Base-by-base conservation (phyloP, 2,329 filamentous ascomycete genomes). In the Cladorrhinum sp. region DNA sequence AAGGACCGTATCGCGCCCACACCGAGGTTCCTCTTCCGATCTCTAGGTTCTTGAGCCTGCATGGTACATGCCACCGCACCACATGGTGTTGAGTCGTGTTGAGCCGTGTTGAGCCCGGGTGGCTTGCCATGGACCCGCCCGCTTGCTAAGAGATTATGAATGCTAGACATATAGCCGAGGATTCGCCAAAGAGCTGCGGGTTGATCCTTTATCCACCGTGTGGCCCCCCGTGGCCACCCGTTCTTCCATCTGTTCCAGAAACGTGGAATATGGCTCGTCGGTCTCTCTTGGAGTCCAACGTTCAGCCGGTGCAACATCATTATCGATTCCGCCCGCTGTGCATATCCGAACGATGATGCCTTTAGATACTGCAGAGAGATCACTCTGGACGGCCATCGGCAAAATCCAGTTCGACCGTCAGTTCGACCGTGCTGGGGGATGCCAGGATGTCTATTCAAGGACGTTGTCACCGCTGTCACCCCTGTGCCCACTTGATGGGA, bases 71-170 rank as follows among this genome's bases (percentile, higher is more conserved):
- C 42, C 42, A 46, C 42, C n/a, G 42, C 42, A 46, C 42, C 42
- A 46, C 42, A 46, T 46, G 42, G 42, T 21, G 7, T 46, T 46
- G 16, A 56, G 30, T 18, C 49, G 36, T n/a, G 16, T 42, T 42
- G 16, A 57, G 33, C 18, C 50, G 42, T 21, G 18, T 46, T 46
- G 16, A 57, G 26, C 18, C 50, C 53, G 30, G 58, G 61, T 60
- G 60, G 60, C 59, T 60, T 55, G 56, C 30, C 18, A 20, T 21
- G 42, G 42, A 18, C n/a, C 42, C n/a, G n/a, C 33, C 33, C 33
- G 42, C 63, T 63, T 63, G 58, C 58, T 61, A 59, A 63, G 58
- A 53, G 26, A 59, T 61, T 57, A 57, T 57, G 54, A 57, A 52
- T 48, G 30, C 39, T 42, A 51, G 48, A 51, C 54, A 62, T 52